Conservation (phyloP, 2,329 filamentous ascomycete genomes). For the Monilinia aucupariae region DNA sequence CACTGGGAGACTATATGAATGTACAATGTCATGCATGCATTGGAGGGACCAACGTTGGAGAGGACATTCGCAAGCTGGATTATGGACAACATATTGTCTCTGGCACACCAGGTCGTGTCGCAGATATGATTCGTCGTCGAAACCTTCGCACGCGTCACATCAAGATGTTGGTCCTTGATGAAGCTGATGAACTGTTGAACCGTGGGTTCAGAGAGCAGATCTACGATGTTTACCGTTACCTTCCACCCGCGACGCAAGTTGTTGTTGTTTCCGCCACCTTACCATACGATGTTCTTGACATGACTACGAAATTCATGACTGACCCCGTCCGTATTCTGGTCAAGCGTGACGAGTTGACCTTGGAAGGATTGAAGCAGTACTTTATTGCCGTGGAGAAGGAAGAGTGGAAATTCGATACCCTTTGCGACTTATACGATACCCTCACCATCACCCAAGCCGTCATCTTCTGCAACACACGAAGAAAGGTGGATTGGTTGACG, state of each 20-base stretch:
- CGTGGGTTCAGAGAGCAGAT: conserved; percentile 97
- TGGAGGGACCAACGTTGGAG: conserved; percentile 93
- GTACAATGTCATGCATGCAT: conserved; percentile 99
- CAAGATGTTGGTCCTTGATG: conserved; percentile 73
- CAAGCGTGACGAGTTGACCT: conserved; percentile 96
- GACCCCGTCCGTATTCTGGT: conserved; percentile 94
- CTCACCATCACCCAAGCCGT: conserved; percentile 98
- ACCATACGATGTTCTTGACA: conserved; percentile 95
- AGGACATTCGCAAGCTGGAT: conserved; percentile 95
- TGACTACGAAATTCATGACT: conserved; percentile 99
- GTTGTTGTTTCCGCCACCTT: conserved; percentile 95
- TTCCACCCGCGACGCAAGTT: conserved; percentile 95
- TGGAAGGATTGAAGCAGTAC: conserved; percentile 97
- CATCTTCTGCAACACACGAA: conserved; percentile 98
- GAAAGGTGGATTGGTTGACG: conserved; percentile 99
- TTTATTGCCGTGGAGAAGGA: conserved; percentile 99
- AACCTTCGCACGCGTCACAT: conserved; percentile 69
- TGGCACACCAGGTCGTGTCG: conserved; percentile 91
- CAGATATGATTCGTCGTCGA: conserved; percentile 74
- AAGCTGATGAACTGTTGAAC: conserved; percentile 77
- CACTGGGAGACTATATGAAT: conserved; percentile 99
- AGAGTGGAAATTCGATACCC: conserved; percentile 99
- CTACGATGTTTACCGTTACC: conserved; percentile 96
- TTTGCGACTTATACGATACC: conserved; percentile 97
- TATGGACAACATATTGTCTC: conserved; percentile 98